A percentile compares a stretch with the other conserved stretches of the same genome.
Conservation (phyloP, 495 filamentous ascomycete genomes). For the Penicillium cataractarum region DNA sequence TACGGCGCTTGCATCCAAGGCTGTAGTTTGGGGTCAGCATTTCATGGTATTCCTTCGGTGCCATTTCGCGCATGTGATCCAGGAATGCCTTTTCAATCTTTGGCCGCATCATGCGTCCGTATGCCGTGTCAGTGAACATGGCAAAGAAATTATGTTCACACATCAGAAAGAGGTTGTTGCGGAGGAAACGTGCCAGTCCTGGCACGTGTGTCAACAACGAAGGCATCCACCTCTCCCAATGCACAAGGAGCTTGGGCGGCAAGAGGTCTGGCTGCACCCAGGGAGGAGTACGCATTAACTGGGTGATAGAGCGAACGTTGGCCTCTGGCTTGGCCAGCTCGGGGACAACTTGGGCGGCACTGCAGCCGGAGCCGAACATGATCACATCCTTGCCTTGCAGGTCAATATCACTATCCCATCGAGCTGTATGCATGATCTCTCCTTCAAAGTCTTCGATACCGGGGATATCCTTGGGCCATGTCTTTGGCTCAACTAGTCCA, state of each 20-base stretch:
- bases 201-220: constrained; percentile 47
- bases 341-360: constrained; percentile 51
- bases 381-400: constrained; percentile 57
- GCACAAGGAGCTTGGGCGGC: constrained; percentile 12
- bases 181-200: constrained; percentile 39
- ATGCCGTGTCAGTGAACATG: constrained; percentile 36
- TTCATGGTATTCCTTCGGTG: constrained; percentile 65
- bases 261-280: constrained; percentile 53
- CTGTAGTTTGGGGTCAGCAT: constrained; percentile 64
- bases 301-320: constrained; percentile 60
- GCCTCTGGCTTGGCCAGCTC: constrained; percentile 39
- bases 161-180: constrained; percentile 38
- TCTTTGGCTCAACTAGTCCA: constrained; percentile 54
- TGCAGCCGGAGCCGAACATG: constrained; percentile 66
- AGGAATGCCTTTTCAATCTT: constrained; percentile 43
- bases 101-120: constrained; percentile 31
- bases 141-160: constrained; percentile 42
- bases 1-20: constrained; percentile 64
- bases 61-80: constrained; percentile 49
- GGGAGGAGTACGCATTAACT: constrained; percentile 65
- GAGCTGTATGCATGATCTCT: constrained; percentile 59
- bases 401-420: constrained; percentile 54
- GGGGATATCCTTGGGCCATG: constrained; percentile 53
- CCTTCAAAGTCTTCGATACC: constrained; percentile 60
- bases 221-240: constrained; percentile 47